Evolutionary conservation across 1,284 basidiomycete genomes (phyloP).

Genomic region (Ustanciosporium gigantosporum): DNA sequence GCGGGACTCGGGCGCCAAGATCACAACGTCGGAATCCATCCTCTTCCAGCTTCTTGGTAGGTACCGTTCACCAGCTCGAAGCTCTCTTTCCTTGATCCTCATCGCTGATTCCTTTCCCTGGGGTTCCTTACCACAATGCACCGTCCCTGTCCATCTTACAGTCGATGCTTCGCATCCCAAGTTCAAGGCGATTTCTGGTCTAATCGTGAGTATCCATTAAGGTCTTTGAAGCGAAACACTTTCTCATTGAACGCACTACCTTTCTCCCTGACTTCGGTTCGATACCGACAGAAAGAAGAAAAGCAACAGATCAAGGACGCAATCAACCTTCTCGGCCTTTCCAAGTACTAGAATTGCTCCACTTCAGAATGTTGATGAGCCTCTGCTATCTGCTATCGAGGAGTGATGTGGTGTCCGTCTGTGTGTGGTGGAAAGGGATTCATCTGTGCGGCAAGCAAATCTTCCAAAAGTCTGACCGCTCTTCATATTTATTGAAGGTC

Average conservation of each 20-base stretch:
- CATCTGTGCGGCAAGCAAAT: no score
- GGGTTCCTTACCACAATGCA: background rate
- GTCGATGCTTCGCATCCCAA: conserved; percentile 69
- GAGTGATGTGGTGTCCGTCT: no score
- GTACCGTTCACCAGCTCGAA: background rate
- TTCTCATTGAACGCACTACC: background rate
- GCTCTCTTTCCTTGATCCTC: background rate
- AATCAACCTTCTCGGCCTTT: conserved; percentile 31
- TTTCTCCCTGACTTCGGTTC: background rate
- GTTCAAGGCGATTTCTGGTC: conserved; percentile 74
- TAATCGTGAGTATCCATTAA: conserved; percentile 67
- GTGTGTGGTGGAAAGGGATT: no score
- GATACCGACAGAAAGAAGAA: conserved; percentile 45
- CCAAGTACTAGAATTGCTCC: conserved; percentile 33
- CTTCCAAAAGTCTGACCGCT: no score
- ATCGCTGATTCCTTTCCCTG: background rate
- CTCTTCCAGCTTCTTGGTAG: conserved; percentile 72
- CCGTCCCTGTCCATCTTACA: background rate
- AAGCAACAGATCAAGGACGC: conserved; percentile 47
- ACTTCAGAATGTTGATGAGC: no score
- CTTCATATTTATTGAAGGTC: no score
- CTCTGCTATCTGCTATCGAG: no score
- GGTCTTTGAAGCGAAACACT: no score
- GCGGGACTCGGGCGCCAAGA: conserved; percentile 73
- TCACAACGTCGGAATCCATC: conserved; percentile 80